Percentiles rank a stretch among this genome's conserved stretches.
These are phyloP conservation scores for Suillus clintonianus DNA, from an alignment of 768 basidiomycete species.

Conservation along the genomic window DNA sequence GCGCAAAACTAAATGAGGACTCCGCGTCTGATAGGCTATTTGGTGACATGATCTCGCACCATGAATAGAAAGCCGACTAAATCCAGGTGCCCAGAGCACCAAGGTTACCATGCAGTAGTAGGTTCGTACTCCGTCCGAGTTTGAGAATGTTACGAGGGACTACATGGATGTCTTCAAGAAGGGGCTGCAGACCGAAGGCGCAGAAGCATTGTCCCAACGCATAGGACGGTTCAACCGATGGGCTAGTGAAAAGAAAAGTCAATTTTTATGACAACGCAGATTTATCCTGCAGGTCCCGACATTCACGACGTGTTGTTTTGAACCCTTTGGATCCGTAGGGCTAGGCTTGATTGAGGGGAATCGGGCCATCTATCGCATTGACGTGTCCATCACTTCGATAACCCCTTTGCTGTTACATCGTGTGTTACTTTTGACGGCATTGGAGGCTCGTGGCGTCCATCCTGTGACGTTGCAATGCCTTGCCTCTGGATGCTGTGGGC, in stretches of 20 bases:
- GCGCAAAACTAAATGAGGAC: not conserved
- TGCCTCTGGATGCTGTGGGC: not conserved
- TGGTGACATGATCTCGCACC: not conserved
- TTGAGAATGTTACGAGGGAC: not conserved
- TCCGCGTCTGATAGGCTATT: not conserved
- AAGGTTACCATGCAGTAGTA: not conserved
- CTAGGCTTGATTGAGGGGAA: not conserved
- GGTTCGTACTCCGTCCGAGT: not conserved
- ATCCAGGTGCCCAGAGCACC: not conserved
- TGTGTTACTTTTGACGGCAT: not conserved
- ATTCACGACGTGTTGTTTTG: not conserved
- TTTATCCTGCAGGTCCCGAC: not conserved
- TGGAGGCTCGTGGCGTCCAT: not conserved
- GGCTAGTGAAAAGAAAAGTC: not conserved
- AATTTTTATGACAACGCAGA: not conserved
- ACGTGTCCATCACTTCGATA: conserved; percentile 2
- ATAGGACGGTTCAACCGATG: not conserved
- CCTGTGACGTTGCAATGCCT: not conserved
- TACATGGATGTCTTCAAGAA: not conserved
- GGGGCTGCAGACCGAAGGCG: not conserved
- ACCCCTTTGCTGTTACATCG: not conserved
- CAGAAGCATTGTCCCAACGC: not conserved
- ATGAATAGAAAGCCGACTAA: not conserved
- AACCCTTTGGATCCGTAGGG: not conserved
- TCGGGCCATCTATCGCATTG: not conserved